phyloP scores from a whole-genome alignment of 2,329 filamentous ascomycete species.

The Tolypocladium paradoxum region DNA sequence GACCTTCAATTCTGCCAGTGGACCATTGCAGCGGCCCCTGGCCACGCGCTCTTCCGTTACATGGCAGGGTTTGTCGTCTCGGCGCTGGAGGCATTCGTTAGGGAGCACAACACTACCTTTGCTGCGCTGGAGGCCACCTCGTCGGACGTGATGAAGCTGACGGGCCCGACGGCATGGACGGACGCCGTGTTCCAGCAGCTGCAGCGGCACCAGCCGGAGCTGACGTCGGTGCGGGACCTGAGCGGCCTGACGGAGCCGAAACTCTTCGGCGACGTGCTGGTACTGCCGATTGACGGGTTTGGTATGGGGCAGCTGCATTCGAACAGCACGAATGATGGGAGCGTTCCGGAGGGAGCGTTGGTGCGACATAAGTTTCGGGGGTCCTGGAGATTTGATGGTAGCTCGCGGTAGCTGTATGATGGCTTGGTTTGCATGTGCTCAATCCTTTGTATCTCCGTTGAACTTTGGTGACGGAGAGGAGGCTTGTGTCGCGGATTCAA shows the following conservation, averaged over 20 bases:
- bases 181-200: neutral
- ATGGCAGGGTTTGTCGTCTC: slow-evolving; percentile 13
- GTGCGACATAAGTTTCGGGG: slow-evolving; percentile 11
- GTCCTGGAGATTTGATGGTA: neutral
- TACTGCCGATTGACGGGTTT: slow-evolving; percentile 14
- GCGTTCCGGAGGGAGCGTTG: slow-evolving; percentile 10
- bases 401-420: neutral
- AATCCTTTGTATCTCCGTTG: neutral
- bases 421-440: neutral
- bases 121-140: neutral
- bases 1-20: slow-evolving; percentile 20
- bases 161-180: neutral
- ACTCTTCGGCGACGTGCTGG: slow-evolving; percentile 7
- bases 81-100: neutral
- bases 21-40: slow-evolving; percentile 19
- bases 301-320: slow-evolving; percentile 15
- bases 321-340: slow-evolving; percentile 13
- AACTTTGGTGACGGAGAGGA: neutral
- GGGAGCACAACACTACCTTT: neutral
- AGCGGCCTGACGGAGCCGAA: slow-evolving; percentile 4
- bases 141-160: neutral
- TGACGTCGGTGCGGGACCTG: neutral
- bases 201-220: neutral
- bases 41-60: slow-evolving; percentile 15
- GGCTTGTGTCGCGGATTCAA: neutral